Percentiles rank a stretch among this genome's conserved stretches.
These are phyloP conservation scores for Aspergillus fructus DNA, from an alignment of 2,329 filamentous ascomycete species.

Conservation along the genomic window DNA sequence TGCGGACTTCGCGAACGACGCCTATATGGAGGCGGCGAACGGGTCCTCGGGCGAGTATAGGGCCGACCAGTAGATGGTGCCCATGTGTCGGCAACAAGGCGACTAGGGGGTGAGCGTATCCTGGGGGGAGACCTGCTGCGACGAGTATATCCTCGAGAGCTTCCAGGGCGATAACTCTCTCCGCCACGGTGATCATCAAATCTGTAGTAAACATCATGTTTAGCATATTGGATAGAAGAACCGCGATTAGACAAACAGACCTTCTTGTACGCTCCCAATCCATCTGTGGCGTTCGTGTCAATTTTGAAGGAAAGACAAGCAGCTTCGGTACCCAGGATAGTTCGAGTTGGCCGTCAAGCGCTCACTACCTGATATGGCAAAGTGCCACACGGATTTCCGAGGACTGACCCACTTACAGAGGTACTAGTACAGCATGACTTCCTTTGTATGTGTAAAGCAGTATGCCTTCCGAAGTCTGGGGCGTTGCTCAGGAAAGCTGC, in stretches of 20 bases:
- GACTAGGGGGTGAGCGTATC: conserved; percentile 35
- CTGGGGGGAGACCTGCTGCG: conserved; percentile 38
- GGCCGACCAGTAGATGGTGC: conserved; percentile 35
- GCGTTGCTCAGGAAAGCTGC: neutral
- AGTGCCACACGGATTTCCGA: too few relatives aligned
- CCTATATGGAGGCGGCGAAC: conserved; percentile 41
- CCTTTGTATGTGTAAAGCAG: too few relatives aligned
- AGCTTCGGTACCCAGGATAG: too few relatives aligned
- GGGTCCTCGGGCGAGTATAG: conserved; percentile 41
- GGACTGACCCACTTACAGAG: neutral
- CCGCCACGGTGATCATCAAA: conserved; percentile 44
- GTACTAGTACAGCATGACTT: neutral
- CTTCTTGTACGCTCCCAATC: conserved; percentile 46
- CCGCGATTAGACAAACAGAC: conserved; percentile 24
- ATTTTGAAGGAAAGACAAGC: neutral
- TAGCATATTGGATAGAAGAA: neutral
- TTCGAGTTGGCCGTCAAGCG: too few relatives aligned
- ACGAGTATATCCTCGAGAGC: conserved; percentile 37
- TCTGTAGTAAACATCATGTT: conserved; percentile 16
- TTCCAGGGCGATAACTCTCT: conserved; percentile 44
- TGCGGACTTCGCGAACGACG: conserved; percentile 45
- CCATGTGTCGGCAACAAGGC: conserved; percentile 43
- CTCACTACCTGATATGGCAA: too few relatives aligned
- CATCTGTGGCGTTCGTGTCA: conserved; percentile 21
- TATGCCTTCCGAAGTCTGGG: too few relatives aligned